Evolutionary conservation across 805 yeast species (phyloP).

Genomic region (Saturnispora bothae): DNA sequence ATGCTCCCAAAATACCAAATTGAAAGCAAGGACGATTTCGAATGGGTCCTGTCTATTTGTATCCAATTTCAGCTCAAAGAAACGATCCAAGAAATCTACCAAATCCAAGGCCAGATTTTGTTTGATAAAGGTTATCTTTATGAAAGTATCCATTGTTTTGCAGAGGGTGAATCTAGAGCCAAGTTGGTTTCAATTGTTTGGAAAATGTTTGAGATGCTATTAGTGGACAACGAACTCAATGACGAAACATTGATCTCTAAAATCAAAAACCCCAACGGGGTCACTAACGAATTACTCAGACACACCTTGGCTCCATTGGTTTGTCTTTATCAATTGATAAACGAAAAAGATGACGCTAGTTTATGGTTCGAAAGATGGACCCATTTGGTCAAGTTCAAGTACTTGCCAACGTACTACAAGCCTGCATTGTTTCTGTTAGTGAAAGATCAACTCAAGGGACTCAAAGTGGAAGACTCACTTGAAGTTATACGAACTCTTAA

Average conservation of each 20-base stretch:
- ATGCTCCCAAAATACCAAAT: constrained; percentile 52
- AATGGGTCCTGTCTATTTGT: constrained; percentile 68
- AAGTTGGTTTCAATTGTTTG: constrained; percentile 42
- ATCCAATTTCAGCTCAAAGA: constrained; percentile 53
- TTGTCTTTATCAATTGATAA: constrained; percentile 42
- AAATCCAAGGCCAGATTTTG: constrained; percentile 36
- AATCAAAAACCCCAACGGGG: constrained; percentile 15
- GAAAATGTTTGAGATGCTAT: constrained; percentile 53
- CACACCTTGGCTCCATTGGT: constrained; percentile 69
- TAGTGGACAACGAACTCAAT: constrained; percentile 40
- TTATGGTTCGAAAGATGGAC: constrained; percentile 23
- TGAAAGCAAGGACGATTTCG: constrained; percentile 63
- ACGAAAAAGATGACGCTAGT: constrained; percentile 19
- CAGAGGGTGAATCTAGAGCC: constrained; percentile 49
- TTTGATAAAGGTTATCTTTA: constrained; percentile 27
- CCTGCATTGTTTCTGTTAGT: constrained; percentile 42
- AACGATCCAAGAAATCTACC: constrained; percentile 46
- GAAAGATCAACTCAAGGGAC: constrained; percentile 25
- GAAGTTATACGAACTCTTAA: constrained; percentile 20
- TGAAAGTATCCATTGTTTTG: constrained; percentile 57
- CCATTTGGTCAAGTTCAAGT: constrained; percentile 37
- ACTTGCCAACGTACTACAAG: constrained; percentile 40
- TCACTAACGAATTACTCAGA: constrained; percentile 42
- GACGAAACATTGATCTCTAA: constrained; percentile 33
- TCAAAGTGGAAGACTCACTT: constrained; percentile 17